A percentile compares a stretch with the other conserved stretches of the same genome.
These are phyloP conservation scores for Lactifluus piperatus DNA, from an alignment of 768 basidiomycete genomes.

Conservation along the genomic window DNA sequence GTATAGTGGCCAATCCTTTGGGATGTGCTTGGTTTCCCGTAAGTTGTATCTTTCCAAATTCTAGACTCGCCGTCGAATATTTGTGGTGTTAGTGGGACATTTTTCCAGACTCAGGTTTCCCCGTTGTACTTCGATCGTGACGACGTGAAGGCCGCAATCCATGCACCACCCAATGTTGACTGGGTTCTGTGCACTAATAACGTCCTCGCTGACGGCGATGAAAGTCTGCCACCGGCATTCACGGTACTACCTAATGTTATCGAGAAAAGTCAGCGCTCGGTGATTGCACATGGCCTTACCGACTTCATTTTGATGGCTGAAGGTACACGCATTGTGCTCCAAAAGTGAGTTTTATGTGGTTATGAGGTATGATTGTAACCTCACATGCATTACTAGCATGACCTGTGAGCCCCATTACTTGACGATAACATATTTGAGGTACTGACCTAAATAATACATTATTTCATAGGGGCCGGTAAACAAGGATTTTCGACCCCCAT, in stretches of 20 bases:
- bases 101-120: conserved; percentile 39
- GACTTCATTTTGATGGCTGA: conserved; percentile 70
- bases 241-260: conserved; percentile 62
- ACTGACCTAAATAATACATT: not conserved
- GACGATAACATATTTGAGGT: not conserved
- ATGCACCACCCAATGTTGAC: conserved; percentile 49
- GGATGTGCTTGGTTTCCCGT: conserved; percentile 83
- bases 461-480: conserved; percentile 47
- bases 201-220: conserved; percentile 57
- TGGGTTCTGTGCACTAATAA: conserved; percentile 59
- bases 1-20: conserved; percentile 51
- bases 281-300: conserved; percentile 63
- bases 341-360: conserved; percentile 27
- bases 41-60: conserved; percentile 18
- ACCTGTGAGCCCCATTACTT: conserved; percentile 11
- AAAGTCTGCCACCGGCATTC: conserved; percentile 51
- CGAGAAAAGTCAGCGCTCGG: conserved; percentile 58
- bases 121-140: conserved; percentile 63
- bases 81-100: conserved; percentile 39
- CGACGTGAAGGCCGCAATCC: conserved; percentile 64
- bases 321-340: conserved; percentile 36
- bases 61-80: not conserved
- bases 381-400: not conserved
- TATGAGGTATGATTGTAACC: not conserved
- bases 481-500: conserved; percentile 75